Evolutionary conservation across 129 eudicot species (phyloP), one percentile per base, ranked within the genome.

Genomic region (Deinandra increscens): DNA sequence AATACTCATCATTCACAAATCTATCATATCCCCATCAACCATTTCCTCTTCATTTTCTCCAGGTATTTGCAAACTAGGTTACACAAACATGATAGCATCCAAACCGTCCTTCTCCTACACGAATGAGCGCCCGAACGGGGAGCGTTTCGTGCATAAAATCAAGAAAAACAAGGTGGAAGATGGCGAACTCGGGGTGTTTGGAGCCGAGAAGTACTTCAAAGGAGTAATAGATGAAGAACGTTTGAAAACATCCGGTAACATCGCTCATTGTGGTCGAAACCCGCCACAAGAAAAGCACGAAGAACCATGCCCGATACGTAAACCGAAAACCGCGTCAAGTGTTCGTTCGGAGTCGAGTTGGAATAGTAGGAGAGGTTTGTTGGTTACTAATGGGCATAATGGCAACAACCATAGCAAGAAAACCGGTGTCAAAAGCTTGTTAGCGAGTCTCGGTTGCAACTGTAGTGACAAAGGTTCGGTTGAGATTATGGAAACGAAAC

Each of bases 151-250:
- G 3, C 80, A 70, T 37, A 69, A 29, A 12, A 31, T 29, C 39
- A 58, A 12, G 39, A 29, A 13, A 26, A 29, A 58, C 64, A 58
- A 58, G 64, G 38, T 69, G 7, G 83, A 82, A 53, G 88, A 89
- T 31, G 76, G 53, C 66, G 98, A 93, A 71, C 81, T 93, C 0
- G 98, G 85, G 38, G 73, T 93, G 44, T 93, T 93, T 58, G 82
- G 83, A 76, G 98, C 98, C n/a, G 92, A 89, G 53, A 93, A 83
- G 70, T 93, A 93, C 81, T 93, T 93, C 84, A 87, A 78, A 42
- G 95, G 88, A 59, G 87, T 74, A 14, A 74, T 81, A 29, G 89
- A 75, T 50, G 87, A 83, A 55, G 62, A 73, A 10, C 70, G 10
- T 31, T 9, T 45, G 7, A 71, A 36, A 29, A 53, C 48, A 8